Percentiles rank a stretch among this genome's conserved stretches.
These are phyloP conservation scores for Ogataea thermomethanolica DNA, from an alignment of 805 yeast genomes.

Conservation along the genomic window DNA sequence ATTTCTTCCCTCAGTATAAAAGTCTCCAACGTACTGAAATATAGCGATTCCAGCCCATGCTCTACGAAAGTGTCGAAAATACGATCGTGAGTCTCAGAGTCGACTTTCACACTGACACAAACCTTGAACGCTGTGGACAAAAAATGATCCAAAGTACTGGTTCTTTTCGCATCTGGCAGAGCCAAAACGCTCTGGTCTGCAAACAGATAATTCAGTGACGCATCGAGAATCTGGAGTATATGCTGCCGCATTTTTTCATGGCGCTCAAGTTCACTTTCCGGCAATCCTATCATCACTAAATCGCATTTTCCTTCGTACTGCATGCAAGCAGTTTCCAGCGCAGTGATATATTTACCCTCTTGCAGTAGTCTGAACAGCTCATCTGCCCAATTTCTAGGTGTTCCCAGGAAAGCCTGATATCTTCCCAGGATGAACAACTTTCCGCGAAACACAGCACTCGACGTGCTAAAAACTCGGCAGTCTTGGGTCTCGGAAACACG, in stretches of 20 bases:
- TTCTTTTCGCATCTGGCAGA: slow-evolving; percentile 3
- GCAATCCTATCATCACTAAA: slow-evolving; percentile 54
- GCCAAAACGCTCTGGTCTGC: slow-evolving; percentile 18
- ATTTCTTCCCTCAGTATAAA: slow-evolving; percentile 48
- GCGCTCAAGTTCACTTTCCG: slow-evolving; percentile 41
- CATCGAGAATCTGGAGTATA: slow-evolving; percentile 53
- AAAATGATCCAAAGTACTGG: slow-evolving; percentile 29
- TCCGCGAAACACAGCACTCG: slow-evolving; percentile 40
- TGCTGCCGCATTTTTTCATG: slow-evolving; percentile 49
- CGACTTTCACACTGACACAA: slow-evolving; percentile 35
- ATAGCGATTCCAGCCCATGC: slow-evolving; percentile 35
- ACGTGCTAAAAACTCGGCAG: slow-evolving; percentile 22
- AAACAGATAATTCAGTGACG: slow-evolving; percentile 46
- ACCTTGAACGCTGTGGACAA: slow-evolving; percentile 40
- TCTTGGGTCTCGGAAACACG: slow-evolving; percentile 10
- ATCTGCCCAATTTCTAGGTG: slow-evolving; percentile 69
- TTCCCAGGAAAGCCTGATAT: slow-evolving; percentile 53
- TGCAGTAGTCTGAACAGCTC: slow-evolving; percentile 46
- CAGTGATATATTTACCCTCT: slow-evolving; percentile 47
- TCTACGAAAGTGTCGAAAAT: slow-evolving; percentile 42
- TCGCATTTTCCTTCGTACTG: slow-evolving; percentile 52
- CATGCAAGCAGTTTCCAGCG: slow-evolving; percentile 51
- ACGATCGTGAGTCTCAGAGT: slow-evolving; percentile 39
- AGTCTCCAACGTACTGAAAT: slow-evolving; percentile 51
- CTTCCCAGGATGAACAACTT: slow-evolving; percentile 52